Percentiles rank a stretch among this genome's conserved stretches.
Conservation (phyloP, 257 asterid species). For the Gardenia jasminoides region DNA sequence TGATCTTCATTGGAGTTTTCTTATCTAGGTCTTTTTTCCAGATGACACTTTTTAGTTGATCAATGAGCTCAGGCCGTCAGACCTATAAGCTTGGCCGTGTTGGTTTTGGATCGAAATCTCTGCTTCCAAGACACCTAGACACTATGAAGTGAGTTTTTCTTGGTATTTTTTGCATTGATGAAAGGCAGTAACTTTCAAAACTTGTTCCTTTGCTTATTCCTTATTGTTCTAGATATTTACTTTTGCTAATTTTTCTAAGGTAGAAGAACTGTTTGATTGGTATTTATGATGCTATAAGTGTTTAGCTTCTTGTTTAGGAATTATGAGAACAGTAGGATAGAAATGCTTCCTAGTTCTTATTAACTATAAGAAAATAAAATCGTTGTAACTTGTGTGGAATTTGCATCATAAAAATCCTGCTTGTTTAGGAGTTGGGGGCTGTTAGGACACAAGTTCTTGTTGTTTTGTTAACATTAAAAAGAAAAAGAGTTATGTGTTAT, state of each 20-base stretch:
- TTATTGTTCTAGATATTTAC: neutral
- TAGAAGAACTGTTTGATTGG: neutral
- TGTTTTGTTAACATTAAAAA: neutral
- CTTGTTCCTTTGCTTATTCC: neutral
- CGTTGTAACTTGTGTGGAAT: neutral
- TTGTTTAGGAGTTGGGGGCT: neutral
- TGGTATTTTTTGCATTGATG: neutral
- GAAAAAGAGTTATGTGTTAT: neutral
- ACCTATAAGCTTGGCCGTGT: slow-evolving; percentile 30
- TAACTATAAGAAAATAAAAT: neutral
- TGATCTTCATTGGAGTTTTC: slow-evolving; percentile 8
- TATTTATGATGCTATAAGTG: neutral
- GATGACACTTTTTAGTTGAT: neutral
- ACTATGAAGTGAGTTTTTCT: slow-evolving; percentile 53
- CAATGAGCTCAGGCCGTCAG: slow-evolving; percentile 41
- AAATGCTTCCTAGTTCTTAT: neutral
- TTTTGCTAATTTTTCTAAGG: neutral
- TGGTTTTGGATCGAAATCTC: slow-evolving; percentile 36
- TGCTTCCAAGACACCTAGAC: slow-evolving; percentile 35
- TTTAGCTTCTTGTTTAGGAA: neutral
- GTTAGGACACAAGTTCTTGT: too few species aligned
- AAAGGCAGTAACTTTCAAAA: neutral
- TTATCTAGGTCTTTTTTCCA: neutral
- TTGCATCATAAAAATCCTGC: neutral
- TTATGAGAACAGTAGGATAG: neutral